These are phyloP conservation scores for Ophiocordyceps camponoti-floridani DNA, from an alignment of 2,329 filamentous ascomycete genomes.

Conservation along the genomic window DNA sequence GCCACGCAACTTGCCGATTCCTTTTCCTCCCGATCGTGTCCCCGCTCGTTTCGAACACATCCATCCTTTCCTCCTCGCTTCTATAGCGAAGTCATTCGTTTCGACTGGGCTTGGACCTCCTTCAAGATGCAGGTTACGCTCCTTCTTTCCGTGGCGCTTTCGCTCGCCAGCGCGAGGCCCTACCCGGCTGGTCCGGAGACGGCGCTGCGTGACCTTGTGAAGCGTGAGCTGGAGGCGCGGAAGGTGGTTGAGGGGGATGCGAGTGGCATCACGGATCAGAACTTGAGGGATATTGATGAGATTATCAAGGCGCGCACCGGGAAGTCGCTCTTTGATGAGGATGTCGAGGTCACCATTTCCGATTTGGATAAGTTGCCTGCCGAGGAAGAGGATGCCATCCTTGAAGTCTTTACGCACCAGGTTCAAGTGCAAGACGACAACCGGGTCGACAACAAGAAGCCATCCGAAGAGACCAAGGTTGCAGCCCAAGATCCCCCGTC, in stretches of 20 bases:
- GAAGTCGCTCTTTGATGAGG: neutral
- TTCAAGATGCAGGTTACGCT: neutral
- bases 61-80: neutral
- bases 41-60: neutral
- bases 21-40: no score
- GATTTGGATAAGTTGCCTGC: no score
- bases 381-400: no score
- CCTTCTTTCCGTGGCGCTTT: neutral
- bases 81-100: neutral
- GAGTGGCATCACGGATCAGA: neutral
- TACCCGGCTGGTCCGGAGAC: neutral
- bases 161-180: neutral
- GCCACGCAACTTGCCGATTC: no score
- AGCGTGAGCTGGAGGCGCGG: no score
- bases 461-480: no score
- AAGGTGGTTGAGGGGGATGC: no score
- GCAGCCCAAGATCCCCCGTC: no score
- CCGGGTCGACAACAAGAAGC: no score
- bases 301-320: neutral
- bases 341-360: neutral
- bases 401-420: no score
- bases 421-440: no score
- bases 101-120: conserved; percentile 2
- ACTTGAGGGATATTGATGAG: neutral
- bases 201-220: neutral